Conservation (phyloP, 1,284 basidiomycete genomes). For the Ganoderma resinaceum region DNA sequence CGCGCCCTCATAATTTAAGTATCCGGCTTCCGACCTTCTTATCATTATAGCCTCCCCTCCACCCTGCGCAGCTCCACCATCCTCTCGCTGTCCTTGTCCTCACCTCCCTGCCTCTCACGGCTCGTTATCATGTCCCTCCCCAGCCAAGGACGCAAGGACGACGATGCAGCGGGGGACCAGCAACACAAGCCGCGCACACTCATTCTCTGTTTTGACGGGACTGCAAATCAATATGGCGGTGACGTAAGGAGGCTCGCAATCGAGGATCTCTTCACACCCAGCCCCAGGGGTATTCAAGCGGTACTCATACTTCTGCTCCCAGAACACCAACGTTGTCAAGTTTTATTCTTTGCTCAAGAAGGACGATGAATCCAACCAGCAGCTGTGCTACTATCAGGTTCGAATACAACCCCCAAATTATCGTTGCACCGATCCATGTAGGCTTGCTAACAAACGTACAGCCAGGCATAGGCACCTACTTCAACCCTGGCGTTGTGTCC, state of each 20-base stretch:
- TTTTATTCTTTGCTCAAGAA: constrained; percentile 49
- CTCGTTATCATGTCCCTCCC: not conserved
- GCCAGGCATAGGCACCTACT: constrained; percentile 58
- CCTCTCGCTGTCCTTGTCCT: not conserved
- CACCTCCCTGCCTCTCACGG: not conserved
- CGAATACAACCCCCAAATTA: constrained; percentile 2
- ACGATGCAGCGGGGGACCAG: constrained; percentile 2
- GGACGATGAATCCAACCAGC: constrained; percentile 40
- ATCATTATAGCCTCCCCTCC: not conserved
- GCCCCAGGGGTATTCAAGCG: constrained; percentile 1
- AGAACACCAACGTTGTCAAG: constrained; percentile 52
- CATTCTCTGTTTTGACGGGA: constrained; percentile 62
- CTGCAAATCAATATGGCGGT: constrained; percentile 54
- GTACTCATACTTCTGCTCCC: not conserved
- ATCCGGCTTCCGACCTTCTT: not conserved
- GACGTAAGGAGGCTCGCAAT: constrained; percentile 42
- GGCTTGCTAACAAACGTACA: constrained; percentile 15
- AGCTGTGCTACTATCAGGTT: constrained; percentile 52
- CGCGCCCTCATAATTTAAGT: not conserved
- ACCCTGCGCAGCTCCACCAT: not conserved
- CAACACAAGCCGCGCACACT: constrained; percentile 44
- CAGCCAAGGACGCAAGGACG: not conserved
- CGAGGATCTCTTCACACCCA: not conserved
- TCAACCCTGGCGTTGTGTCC: constrained; percentile 46
- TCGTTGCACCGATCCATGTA: not conserved